Base-by-base conservation (phyloP, 139 green algal genomes). In the Chlamydomonas sp. region DNA sequence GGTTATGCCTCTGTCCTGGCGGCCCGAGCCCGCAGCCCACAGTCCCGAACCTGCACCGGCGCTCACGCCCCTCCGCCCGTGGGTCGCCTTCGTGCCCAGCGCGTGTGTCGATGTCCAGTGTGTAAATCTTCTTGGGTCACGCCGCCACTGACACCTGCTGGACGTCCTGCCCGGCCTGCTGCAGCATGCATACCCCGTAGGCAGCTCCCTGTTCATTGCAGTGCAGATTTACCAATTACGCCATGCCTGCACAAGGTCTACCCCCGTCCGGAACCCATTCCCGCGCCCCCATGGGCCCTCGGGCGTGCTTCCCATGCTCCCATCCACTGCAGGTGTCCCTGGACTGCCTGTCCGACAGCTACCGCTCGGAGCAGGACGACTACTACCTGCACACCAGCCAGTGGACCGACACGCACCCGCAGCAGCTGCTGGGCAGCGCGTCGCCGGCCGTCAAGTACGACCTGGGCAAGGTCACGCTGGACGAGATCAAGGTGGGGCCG, bases 391-490 rank as follows among this genome's bases (percentile, higher is more conserved):
- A 93, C 80, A 98, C 97, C 5, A 90, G 91, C 16, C 90, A 94
- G 12, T 99, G 97, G 97, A 94, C 92, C 57, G 96, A 99, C 89
- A 90, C 96, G 9, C 95, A 98, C 90, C 97, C 97, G 80, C 82
- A 80, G 17, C 95, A 97, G 90, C 60, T 98, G 90, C 76, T 98
- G 79, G 96, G 96, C 2, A 92, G 94, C 0, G 88, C 95, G 14
- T 78, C 84, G 0, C 91, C 90, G 72, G 93, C 98, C 85, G 98
- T 98, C 85, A 86, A 93, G 14, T 98, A 97, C 73, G 97, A 99
- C 95, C 91, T 99, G 85, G 84, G 94, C 82, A 98, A 80, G 3
- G 83, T 98, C 5, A 97, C 95, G 0, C 84, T 97, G 58, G 94
- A 96, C 10, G 95, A 98, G 87, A 89, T 98, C 31, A 96, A 98